Evolutionary conservation across 192 early-diverging fungal species (phyloP).

Genomic region (Radiomyces spectabilis): DNA sequence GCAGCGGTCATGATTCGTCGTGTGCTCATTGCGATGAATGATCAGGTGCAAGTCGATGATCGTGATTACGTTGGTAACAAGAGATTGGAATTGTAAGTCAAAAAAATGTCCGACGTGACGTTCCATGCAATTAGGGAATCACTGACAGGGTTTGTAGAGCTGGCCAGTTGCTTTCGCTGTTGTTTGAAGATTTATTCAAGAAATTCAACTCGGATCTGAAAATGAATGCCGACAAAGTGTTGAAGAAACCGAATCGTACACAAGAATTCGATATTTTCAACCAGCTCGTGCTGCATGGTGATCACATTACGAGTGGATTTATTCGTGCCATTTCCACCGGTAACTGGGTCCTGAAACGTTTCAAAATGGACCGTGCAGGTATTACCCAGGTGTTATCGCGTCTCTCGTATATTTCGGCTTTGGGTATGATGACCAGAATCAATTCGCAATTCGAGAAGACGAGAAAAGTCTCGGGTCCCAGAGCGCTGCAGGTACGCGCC

Average conservation of each 20-base stretch:
- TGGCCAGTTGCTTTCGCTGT: conserved; percentile 84
- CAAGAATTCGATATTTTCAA: conserved; percentile 84
- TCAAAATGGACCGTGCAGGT: conserved; percentile 98
- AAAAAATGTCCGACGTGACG: too few relatives aligned
- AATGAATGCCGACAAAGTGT: conserved; percentile 81
- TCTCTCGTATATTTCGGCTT: conserved; percentile 85
- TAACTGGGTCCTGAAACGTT: conserved; percentile 98
- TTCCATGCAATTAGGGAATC: too few relatives aligned
- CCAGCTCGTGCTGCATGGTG: conserved; percentile 61
- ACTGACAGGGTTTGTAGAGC: conserved; percentile 62
- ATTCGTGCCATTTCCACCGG: conserved; percentile 92
- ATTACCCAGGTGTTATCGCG: conserved; percentile 94
- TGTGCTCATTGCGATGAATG: conserved; percentile 78
- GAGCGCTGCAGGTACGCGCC: conserved; percentile 83
- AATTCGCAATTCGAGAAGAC: conserved; percentile 98
- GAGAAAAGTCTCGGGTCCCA: conserved; percentile 93
- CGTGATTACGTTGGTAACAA: conserved; percentile 99
- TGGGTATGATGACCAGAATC: conserved; percentile 98
- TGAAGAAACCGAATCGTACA: conserved; percentile 83
- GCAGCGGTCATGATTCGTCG: conserved; percentile 91
- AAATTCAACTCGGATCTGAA: conserved; percentile 83
- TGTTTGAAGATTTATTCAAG: conserved; percentile 99
- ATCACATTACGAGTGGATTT: conserved; percentile 86
- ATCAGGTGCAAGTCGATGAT: conserved; percentile 84
- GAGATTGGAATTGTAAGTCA: conserved; percentile 82